These are phyloP conservation scores for Apiospora pterosperma DNA, from an alignment of 2,329 filamentous ascomycete genomes.

Conservation along the genomic window DNA sequence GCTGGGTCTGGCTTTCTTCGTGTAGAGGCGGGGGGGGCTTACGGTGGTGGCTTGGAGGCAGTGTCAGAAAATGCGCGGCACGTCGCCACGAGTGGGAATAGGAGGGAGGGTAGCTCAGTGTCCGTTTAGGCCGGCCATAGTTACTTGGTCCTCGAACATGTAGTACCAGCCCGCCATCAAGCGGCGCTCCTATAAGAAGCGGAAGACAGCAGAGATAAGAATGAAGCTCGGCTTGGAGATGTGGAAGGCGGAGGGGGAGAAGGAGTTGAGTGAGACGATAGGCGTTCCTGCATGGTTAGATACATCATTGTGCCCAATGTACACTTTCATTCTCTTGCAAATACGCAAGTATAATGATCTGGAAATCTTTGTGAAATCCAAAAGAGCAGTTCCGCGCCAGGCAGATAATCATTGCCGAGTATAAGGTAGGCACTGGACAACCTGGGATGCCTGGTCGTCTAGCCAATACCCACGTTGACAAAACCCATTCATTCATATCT, in stretches of 20 bases:
- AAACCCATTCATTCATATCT: neutral
- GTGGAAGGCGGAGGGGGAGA: neutral
- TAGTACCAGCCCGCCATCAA: neutral
- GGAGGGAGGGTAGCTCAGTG: no score
- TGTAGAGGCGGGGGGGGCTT: slow-evolving; percentile 29
- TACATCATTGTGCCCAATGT: slow-evolving; percentile 3
- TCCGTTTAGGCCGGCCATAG: neutral
- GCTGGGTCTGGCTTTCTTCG: slow-evolving; percentile 45
- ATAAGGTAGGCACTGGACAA: neutral
- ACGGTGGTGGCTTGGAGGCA: neutral
- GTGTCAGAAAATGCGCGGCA: neutral
- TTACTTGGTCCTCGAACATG: neutral
- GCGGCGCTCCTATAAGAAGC: neutral
- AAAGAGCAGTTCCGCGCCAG: neutral
- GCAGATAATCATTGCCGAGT: neutral
- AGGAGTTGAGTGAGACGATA: neutral
- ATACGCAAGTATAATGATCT: neutral
- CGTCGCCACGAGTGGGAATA: neutral
- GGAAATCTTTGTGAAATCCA: neutral
- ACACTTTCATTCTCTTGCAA: neutral
- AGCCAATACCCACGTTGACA: neutral
- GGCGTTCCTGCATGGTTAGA: neutral
- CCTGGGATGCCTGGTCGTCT: neutral
- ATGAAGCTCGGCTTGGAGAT: neutral
- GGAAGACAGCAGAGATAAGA: neutral